Conservation (phyloP, 495 filamentous ascomycete species). For the Darksidea phi region DNA sequence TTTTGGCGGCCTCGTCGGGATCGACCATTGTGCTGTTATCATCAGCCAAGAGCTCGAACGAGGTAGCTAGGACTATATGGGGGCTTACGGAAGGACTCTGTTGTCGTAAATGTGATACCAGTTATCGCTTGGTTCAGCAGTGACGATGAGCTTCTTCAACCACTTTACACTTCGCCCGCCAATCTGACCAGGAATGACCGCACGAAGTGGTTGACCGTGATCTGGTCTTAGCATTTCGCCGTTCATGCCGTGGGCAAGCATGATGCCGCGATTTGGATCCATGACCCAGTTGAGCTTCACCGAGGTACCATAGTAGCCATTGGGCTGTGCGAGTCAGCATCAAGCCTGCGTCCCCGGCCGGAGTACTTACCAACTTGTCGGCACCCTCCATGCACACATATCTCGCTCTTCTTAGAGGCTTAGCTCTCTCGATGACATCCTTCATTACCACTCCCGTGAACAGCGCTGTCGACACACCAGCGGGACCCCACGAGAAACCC, state of each 20-base stretch:
- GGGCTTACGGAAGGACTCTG: conserved; percentile 70
- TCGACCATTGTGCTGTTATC: conserved; percentile 66
- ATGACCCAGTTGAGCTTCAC: conserved; percentile 86
- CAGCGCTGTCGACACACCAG: conserved; percentile 82
- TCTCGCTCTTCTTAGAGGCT: conserved; percentile 66
- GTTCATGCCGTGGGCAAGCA: conserved; percentile 93
- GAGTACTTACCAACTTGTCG: conserved; percentile 63
- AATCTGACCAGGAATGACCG: conserved; percentile 90
- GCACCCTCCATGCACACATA: conserved; percentile 95
- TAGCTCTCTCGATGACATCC: conserved; percentile 69
- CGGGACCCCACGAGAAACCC: conserved; percentile 94
- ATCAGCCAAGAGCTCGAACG: no score
- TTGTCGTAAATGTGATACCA: conserved; percentile 99
- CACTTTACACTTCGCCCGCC: conserved; percentile 95
- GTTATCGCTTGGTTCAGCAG: conserved; percentile 77
- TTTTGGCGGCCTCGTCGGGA: conserved; percentile 73
- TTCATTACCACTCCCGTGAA: conserved; percentile 82
- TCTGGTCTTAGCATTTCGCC: conserved; percentile 80
- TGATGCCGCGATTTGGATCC: conserved; percentile 80
- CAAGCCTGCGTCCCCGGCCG: background rate
- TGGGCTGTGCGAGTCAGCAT: conserved; percentile 56
- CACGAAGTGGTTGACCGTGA: conserved; percentile 81
- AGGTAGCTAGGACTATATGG: no score
- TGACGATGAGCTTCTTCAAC: conserved; percentile 81
- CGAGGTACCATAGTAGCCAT: conserved; percentile 87